Percentiles rank a stretch among this genome's conserved stretches.
Conservation (phyloP, 345 rosid genomes). For the Erodium maritimum region DNA sequence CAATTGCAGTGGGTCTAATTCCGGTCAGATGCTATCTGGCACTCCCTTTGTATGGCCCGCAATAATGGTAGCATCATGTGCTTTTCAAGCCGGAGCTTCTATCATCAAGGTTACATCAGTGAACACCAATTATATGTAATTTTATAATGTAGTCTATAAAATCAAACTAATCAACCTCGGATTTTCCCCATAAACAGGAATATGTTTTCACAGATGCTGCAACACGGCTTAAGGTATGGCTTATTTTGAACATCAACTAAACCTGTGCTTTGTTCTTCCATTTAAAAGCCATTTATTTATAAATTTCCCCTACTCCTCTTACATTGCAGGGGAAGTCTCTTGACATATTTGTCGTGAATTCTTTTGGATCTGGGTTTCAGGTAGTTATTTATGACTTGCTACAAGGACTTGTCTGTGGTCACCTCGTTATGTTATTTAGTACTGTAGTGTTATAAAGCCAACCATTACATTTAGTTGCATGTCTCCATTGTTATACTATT, state of each 20-base stretch:
- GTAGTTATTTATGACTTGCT: constrained; percentile 22
- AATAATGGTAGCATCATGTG: constrained; percentile 68
- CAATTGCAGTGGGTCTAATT: constrained; percentile 56
- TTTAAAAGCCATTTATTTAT: constrained; percentile 3
- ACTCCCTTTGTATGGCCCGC: constrained; percentile 55
- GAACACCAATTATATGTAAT: constrained; percentile 3
- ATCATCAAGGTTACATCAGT: constrained; percentile 50
- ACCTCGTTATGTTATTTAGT: background rate
- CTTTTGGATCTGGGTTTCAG: constrained; percentile 95
- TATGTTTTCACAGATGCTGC: constrained; percentile 58
- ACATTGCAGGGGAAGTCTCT: constrained; percentile 67
- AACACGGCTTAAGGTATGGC: constrained; percentile 50
- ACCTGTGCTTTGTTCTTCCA: too few species aligned
- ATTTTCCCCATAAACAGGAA: constrained; percentile 46
- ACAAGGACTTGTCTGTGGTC: background rate
- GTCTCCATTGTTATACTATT: too few species aligned
- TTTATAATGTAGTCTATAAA: constrained; percentile 4
- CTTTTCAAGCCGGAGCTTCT: constrained; percentile 79
- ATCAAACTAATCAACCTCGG: constrained; percentile 11
- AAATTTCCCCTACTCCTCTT: constrained; percentile 7
- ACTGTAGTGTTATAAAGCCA: background rate
- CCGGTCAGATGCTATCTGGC: constrained; percentile 47
- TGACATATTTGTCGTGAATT: constrained; percentile 87
- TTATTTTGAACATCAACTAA: background rate
- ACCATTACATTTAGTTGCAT: too few species aligned